phyloP scores from a whole-genome alignment of 148 eudicot species.

The Rhododendron simsii region DNA sequence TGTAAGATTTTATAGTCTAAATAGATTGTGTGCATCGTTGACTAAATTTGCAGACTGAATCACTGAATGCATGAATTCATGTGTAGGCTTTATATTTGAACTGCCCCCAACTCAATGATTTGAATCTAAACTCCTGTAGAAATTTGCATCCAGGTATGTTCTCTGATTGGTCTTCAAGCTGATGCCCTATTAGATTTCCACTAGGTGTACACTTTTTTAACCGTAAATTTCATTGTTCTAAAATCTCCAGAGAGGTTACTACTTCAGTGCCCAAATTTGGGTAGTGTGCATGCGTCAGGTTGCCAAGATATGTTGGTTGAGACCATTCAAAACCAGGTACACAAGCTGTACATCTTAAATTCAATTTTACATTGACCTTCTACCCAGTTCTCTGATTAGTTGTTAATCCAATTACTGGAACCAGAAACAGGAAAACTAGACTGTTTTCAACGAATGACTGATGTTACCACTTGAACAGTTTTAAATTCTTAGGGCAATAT shows the following conservation, averaged over 20 bases:
- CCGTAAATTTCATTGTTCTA: not conserved
- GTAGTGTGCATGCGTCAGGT: conserved; percentile 62
- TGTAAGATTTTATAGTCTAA: conserved; percentile 46
- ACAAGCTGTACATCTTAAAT: not conserved
- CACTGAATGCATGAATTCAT: conserved; percentile 6
- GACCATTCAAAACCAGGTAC: conserved; percentile 69
- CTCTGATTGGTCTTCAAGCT: conserved; percentile 2
- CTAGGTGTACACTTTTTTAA: not conserved
- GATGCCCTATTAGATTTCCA: not conserved
- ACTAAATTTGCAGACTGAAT: not conserved
- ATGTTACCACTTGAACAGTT: not conserved
- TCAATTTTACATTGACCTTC: not conserved
- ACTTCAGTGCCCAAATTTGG: conserved; percentile 77
- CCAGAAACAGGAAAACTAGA: not conserved
- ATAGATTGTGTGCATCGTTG: not conserved
- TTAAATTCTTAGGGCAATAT: not conserved
- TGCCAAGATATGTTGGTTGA: conserved; percentile 50
- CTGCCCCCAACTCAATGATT: conserved; percentile 77
- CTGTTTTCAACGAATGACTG: not conserved
- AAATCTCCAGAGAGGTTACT: conserved; percentile 53
- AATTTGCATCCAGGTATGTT: conserved; percentile 79
- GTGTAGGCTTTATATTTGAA: conserved; percentile 79
- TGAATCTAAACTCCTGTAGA: conserved; percentile 74
- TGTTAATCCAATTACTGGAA: not conserved
- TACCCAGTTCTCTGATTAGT: not conserved